phyloP scores from a whole-genome alignment of 2,329 filamentous ascomycete genomes.

The Diaporthe helianthi region DNA sequence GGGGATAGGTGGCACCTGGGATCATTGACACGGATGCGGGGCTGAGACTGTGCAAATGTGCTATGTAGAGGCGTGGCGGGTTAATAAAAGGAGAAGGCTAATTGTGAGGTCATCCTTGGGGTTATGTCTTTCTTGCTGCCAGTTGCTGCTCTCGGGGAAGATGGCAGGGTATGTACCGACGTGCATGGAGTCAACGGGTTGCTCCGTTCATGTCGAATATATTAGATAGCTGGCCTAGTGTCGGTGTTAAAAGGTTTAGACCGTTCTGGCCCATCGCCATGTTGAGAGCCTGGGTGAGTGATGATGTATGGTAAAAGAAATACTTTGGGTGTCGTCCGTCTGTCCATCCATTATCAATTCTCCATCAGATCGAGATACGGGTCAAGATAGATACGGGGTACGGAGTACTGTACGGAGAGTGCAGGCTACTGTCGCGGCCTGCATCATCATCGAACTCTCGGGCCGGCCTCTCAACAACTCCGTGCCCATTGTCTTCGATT shows the following conservation, averaged over 20 bases:
- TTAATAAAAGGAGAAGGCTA: slow-evolving; percentile 5
- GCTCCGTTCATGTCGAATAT: too few species aligned
- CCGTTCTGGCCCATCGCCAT: slow-evolving; percentile 1
- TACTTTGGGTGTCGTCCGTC: background rate
- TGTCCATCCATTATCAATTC: too few species aligned
- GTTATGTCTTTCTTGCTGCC: too few species aligned
- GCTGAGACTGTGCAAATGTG: slow-evolving; percentile 13
- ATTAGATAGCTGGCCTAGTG: background rate
- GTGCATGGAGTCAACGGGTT: too few species aligned
- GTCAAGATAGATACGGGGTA: background rate
- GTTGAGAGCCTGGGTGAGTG: too few species aligned
- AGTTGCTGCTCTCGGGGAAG: background rate
- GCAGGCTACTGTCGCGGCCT: slow-evolving; percentile 6
- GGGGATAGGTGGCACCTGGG: too few species aligned
- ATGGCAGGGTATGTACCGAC: too few species aligned
- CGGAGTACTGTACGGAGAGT: background rate
- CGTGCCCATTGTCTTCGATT: slow-evolving; percentile 6
- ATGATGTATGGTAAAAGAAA: too few species aligned
- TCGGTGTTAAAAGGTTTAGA: background rate
- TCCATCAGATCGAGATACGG: background rate
- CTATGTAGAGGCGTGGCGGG: slow-evolving; percentile 20
- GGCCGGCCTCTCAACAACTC: slow-evolving; percentile 15
- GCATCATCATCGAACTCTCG: slow-evolving; percentile 19
- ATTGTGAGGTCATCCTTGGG: slow-evolving; percentile 16
- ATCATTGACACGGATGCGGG: background rate